Base-by-base conservation (phyloP, 129 eudicot genomes). In the Saussurea involucrata region DNA sequence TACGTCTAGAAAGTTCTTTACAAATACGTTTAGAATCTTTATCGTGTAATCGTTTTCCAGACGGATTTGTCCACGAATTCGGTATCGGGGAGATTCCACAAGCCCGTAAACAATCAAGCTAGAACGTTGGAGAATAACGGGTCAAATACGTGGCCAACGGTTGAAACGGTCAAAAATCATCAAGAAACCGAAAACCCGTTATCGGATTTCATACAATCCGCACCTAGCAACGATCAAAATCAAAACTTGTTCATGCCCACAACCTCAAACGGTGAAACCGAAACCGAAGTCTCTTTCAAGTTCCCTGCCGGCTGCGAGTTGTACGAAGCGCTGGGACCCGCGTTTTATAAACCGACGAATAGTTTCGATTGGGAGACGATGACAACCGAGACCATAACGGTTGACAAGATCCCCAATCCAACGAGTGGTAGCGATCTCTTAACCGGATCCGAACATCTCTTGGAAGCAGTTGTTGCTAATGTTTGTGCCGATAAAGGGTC, bases 401-500 rank as follows among this genome's bases (percentile, higher is more conserved):
- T 82, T 77, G 29, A 80, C 68, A 76, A 83, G 57, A 88, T 86
- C 75, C 81, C 84, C 6, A 85, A 32, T 24, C 85, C 82, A 81
- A 84, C 86, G 24, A 77, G 80, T 70, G 60, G 82, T 77, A 83
- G 85, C 74, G 65, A 80, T 82, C 24, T 83, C 18, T 83, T 73
- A 61, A 69, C 83, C 3, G 87, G 83, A 78, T 63, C 89, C 13
- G 92, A 85, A 72, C 80, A 92, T 78, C 96, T 92, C 73, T 83
- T 92, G 34, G 99, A 90, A 76, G 96, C 96, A n/a, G 90, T 92
- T 40, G 95, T 95, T 68, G 95, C 92, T 32, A 95, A 85, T 42
- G 83, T 83, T 78, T 79, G 87, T 27, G 84, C 79, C 9, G 53
- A 58, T 46, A 83, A 69, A 69, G 22, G 67, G 71, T 86, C 76